A percentile compares a stretch with the other conserved stretches of the same genome.
phyloP scores from a whole-genome alignment of 1,284 basidiomycete species.

The Quambalaria eucalypti region DNA sequence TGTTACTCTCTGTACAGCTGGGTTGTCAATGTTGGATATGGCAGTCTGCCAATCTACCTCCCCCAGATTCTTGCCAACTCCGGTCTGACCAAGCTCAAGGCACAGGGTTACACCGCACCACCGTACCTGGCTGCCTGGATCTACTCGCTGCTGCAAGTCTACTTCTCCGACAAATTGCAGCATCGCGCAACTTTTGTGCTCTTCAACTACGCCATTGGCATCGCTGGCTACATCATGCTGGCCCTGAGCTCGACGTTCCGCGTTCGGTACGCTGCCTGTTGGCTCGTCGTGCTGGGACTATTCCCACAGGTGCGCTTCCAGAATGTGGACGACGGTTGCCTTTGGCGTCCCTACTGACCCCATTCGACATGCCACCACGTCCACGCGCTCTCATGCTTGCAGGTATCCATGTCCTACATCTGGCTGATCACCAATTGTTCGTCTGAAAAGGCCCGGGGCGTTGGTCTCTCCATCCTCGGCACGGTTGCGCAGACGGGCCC shows the following conservation, averaged over 20 bases:
- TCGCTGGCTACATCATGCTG: constrained; percentile 34
- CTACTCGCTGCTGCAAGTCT: constrained; percentile 15
- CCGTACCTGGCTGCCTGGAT: constrained; percentile 36
- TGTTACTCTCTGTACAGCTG: constrained; percentile 29
- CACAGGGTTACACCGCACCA: constrained; percentile 28
- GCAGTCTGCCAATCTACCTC: constrained; percentile 36
- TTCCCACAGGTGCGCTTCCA: constrained; percentile 36
- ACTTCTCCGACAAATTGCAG: constrained; percentile 19
- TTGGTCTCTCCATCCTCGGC: constrained; percentile 30
- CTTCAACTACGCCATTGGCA: constrained; percentile 19
- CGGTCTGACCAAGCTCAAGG: constrained; percentile 15
- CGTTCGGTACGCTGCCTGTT: constrained; percentile 20
- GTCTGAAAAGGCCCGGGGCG: constrained; percentile 28
- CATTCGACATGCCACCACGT: no score
- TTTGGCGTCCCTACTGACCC: no score
- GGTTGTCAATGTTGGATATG: constrained; percentile 38
- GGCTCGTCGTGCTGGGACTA: constrained; percentile 27
- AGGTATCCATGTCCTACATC: constrained; percentile 17
- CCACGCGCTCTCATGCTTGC: no score
- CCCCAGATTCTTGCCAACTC: constrained; percentile 36
- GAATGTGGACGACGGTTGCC: no score
- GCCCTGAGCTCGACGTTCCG: constrained; percentile 16
- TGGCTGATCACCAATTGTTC: constrained; percentile 27
- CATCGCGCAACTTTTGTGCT: constrained; percentile 30
- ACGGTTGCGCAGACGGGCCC: constrained; percentile 35